phyloP scores from a whole-genome alignment of 306 rosid species.

The Senna siamea region DNA sequence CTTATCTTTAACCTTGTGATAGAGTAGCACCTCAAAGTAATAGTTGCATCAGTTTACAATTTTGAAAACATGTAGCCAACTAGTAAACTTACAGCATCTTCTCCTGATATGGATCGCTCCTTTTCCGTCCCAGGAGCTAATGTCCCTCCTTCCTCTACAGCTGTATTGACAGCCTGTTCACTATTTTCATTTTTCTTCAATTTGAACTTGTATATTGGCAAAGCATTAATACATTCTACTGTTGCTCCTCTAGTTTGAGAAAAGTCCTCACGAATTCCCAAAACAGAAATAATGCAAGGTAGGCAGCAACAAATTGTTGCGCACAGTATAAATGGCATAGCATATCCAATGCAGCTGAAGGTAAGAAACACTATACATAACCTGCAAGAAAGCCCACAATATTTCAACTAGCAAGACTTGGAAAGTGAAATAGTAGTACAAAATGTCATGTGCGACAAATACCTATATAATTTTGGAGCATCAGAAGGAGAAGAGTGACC shows the following conservation, averaged over 20 bases:
- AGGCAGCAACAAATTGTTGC: conserved; percentile 68
- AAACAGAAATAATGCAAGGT: conserved; percentile 61
- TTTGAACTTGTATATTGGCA: conserved; percentile 59
- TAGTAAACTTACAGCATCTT: conserved; percentile 60
- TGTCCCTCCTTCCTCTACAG: conserved; percentile 48
- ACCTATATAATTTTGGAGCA: conserved; percentile 70
- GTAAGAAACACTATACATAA: conserved; percentile 70
- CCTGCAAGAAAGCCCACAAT: conserved; percentile 38
- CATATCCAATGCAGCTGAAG: conserved; percentile 69
- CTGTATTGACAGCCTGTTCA: conserved; percentile 35
- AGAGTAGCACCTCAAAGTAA: not conserved
- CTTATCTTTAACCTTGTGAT: not conserved
- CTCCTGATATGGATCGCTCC: conserved; percentile 57
- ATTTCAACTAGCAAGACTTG: not conserved
- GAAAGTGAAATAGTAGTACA: not conserved
- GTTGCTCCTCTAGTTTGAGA: conserved; percentile 68
- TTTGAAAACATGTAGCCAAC: conserved; percentile 18
- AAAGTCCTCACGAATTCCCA: conserved; percentile 53
- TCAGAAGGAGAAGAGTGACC: conserved; percentile 62
- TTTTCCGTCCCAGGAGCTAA: conserved; percentile 63
- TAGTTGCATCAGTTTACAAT: conserved; percentile 4
- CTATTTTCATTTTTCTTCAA: conserved; percentile 38
- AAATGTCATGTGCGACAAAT: conserved; percentile 21
- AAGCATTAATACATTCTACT: conserved; percentile 52
- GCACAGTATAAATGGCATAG: conserved; percentile 67